A percentile compares a stretch with the other conserved stretches of the same genome.
Conservation (phyloP, 257 asterid genomes). For the Ilex asprella region DNA sequence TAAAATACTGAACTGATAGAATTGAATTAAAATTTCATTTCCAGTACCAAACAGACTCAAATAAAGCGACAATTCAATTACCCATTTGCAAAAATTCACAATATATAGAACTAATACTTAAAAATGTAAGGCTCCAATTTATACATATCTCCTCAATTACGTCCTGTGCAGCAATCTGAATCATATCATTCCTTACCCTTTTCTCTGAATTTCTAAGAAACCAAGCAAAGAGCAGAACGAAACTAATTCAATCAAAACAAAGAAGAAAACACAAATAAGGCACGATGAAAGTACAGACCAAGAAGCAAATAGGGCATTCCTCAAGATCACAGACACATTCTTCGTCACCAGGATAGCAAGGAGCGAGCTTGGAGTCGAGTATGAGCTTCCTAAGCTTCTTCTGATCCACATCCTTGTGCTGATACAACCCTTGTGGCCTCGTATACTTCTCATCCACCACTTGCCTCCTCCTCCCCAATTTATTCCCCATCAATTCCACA, state of each 20-base stretch:
- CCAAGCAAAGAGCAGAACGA: neutral
- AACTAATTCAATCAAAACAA: neutral
- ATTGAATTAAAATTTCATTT: no score
- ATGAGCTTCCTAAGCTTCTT: slow-evolving; percentile 96
- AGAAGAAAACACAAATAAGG: neutral
- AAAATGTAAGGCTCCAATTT: no score
- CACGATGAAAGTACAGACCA: slow-evolving; percentile 45
- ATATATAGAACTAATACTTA: no score
- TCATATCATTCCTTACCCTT: neutral
- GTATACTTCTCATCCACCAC: slow-evolving; percentile 99
- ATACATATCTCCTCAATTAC: no score
- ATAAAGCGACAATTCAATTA: no score
- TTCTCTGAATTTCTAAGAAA: neutral
- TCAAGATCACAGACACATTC: slow-evolving; percentile 75
- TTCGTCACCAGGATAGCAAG: slow-evolving; percentile 97
- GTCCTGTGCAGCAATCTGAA: no score
- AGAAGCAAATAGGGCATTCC: slow-evolving; percentile 99
- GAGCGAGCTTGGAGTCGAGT: slow-evolving; percentile 89
- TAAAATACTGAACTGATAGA: no score
- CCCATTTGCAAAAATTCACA: no score
- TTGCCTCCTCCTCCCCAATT: slow-evolving; percentile 89
- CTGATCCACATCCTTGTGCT: slow-evolving; percentile 89
- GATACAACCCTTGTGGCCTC: slow-evolving; percentile 98
- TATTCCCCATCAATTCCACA: slow-evolving; percentile 70
- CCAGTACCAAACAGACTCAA: no score